Base-by-base conservation (phyloP, 164 flowering plant genomes). In the Tetracentron sinense region DNA sequence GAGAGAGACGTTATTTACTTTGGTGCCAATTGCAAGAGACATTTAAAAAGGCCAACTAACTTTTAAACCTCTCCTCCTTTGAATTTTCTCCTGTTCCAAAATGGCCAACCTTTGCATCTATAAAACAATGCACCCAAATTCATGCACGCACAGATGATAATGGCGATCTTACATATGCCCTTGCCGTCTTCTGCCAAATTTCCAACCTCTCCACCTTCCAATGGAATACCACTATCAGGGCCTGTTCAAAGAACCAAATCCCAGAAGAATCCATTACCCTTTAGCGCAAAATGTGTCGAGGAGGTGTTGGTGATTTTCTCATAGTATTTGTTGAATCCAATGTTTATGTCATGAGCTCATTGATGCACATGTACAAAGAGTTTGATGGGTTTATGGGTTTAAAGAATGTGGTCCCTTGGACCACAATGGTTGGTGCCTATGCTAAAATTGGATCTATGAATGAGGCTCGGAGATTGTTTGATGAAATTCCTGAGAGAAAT, bases 401-500 rank as follows among this genome's bases (percentile, higher is more conserved):
- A 20, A 69, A 63, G 53, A 52, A 58, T 63, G 72, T 69, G 6
- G 67, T 58, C 25, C 57, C 72, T 5, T 63, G 72, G 72, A 69
- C 68, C 0, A 48, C 47, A 5, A 20, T 63, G 20, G 51, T 69
- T 27, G 58, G 59, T 14, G 46, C 22, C n/a, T 63, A 69, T 63
- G 72, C 49, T 1, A 69, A 69, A 50, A 22, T 49, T 22, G 72
- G 72, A 26, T 10, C 7, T 2, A 57, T 69, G 54, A 63, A 17
- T 42, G 67, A 57, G 55, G 72, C 72, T 3, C 42, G 42, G 58
- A 33, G 12, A 10, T 6, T 69, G 59, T 69, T 69, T 25, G 63
- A 63, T 51, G 63, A 69, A 63, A 69, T 69, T 67, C 72, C 63
- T 57, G 72, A 58, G 21, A 57, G 59, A 56, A 69, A 69, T 63